Percentiles rank a stretch among this genome's conserved stretches.
Conservation (phyloP, 1,284 basidiomycete species). For the Tausonia pullulans region DNA sequence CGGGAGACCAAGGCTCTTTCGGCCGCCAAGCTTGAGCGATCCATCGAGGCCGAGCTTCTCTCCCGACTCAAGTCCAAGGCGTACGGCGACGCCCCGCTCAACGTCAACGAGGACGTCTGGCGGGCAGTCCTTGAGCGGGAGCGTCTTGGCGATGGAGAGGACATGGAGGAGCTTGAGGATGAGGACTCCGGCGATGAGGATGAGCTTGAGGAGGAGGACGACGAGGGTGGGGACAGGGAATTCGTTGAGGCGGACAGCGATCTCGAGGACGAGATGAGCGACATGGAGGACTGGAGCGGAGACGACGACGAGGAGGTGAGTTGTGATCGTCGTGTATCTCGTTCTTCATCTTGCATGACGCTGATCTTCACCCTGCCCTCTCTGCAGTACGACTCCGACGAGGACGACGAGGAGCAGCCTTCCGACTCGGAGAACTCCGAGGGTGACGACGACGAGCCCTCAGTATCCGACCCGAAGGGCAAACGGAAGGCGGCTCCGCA, state of each 20-base stretch:
- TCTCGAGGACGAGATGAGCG: slow-evolving; percentile 37
- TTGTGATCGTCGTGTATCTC: not conserved
- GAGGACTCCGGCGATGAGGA: slow-evolving; percentile 44
- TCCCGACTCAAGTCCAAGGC: slow-evolving; percentile 92
- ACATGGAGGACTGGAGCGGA: slow-evolving; percentile 49
- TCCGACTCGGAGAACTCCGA: slow-evolving; percentile 21
- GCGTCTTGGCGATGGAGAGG: slow-evolving; percentile 41
- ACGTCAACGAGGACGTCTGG: slow-evolving; percentile 98
- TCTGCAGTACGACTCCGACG: slow-evolving; percentile 23
- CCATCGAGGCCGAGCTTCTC: slow-evolving; percentile 91
- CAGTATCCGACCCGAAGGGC: slow-evolving; percentile 39
- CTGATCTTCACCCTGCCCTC: slow-evolving; percentile 3
- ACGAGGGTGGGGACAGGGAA: slow-evolving; percentile 46
- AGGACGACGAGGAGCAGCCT: slow-evolving; percentile 24
- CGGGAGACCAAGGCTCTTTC: slow-evolving; percentile 92
- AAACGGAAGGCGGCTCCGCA: slow-evolving; percentile 53
- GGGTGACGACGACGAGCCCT: slow-evolving; percentile 36
- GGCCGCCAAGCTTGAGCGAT: slow-evolving; percentile 84
- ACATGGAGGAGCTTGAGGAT: slow-evolving; percentile 39
- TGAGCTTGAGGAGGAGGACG: slow-evolving; percentile 43
- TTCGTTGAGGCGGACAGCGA: slow-evolving; percentile 75
- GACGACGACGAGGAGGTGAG: slow-evolving; percentile 28
- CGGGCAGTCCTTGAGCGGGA: slow-evolving; percentile 74
- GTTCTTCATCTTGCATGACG: not conserved
- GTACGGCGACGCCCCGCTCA: slow-evolving; percentile 93